Conservation (phyloP, 2,329 filamentous ascomycete genomes). For the Penicillium sp. region DNA sequence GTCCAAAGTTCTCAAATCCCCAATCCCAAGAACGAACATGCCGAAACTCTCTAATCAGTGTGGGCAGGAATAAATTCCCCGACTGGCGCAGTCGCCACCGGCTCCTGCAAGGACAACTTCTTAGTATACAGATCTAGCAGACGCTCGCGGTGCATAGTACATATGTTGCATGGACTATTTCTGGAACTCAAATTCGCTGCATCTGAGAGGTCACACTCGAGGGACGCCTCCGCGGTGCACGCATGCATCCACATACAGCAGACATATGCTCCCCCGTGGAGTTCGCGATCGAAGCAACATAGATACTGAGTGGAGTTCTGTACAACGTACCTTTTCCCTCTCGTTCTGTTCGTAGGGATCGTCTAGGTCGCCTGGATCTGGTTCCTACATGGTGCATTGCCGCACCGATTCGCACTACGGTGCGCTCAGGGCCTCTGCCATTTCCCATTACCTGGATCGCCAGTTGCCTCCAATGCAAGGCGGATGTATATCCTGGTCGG, state of each 20-base stretch:
- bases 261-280: slow-evolving; percentile 10
- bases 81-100: slow-evolving; percentile 11
- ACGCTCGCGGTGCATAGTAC: slow-evolving; percentile 6
- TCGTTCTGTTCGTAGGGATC: not conserved
- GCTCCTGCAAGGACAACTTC: slow-evolving; percentile 18
- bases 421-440: slow-evolving; percentile 2
- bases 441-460: slow-evolving; percentile 17
- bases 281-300: slow-evolving; percentile 7
- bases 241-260: slow-evolving; percentile 1
- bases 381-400: slow-evolving; percentile 1
- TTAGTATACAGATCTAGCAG: slow-evolving; percentile 14
- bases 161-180: slow-evolving; percentile 4
- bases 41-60: not conserved
- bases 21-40: not conserved
- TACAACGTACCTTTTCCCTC: not conserved
- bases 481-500: slow-evolving; percentile 9
- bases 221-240: slow-evolving; percentile 7
- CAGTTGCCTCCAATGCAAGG: slow-evolving; percentile 20
- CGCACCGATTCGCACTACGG: not conserved
- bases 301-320: not conserved
- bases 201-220: slow-evolving; percentile 19
- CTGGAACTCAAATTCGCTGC: slow-evolving; percentile 21
- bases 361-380: not conserved
- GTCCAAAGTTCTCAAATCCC: not conserved
- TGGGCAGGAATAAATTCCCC: slow-evolving; percentile 12